Conservation (phyloP, 306 rosid genomes). For the Spatholobus suberectus region DNA sequence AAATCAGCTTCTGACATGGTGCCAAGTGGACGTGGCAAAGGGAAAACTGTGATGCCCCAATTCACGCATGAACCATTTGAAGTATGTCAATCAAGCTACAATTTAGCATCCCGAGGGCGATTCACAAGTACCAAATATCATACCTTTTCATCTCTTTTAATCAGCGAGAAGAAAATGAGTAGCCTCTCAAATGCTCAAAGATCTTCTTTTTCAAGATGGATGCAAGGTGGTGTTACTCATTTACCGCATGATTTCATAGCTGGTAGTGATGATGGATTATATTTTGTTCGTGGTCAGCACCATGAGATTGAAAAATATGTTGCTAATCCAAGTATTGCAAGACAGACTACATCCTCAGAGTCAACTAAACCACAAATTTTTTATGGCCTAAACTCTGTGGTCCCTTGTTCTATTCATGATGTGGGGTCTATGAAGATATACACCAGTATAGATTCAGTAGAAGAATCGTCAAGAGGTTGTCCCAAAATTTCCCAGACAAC, state of each 20-base stretch:
- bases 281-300: conserved; percentile 47
- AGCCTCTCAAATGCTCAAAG: conserved; percentile 48
- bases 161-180: conserved; percentile 55
- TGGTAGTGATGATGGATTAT: conserved; percentile 44
- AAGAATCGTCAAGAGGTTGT: conserved; percentile 58
- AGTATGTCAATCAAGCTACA: conserved; percentile 50
- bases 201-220: conserved; percentile 50
- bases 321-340: conserved; percentile 41
- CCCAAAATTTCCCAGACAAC: conserved; percentile 61
- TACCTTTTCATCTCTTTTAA: conserved; percentile 51
- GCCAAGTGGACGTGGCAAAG: conserved; percentile 48
- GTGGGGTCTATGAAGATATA: conserved; percentile 57
- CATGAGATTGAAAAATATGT: conserved; percentile 51
- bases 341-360: conserved; percentile 50
- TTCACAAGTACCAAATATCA: conserved; percentile 43
- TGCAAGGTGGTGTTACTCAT: conserved; percentile 48
- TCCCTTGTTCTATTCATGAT: conserved; percentile 55
- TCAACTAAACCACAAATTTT: conserved; percentile 41
- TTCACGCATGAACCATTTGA: conserved; percentile 40
- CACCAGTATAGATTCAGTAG: conserved; percentile 54
- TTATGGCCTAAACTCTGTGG: conserved; percentile 45
- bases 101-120: conserved; percentile 49
- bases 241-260: conserved; percentile 48
- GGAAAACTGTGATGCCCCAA: conserved; percentile 49
- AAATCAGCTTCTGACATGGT: conserved; percentile 53